Base-by-base conservation (phyloP, 495 filamentous ascomycete genomes). In the Coniosporium apollinis region DNA sequence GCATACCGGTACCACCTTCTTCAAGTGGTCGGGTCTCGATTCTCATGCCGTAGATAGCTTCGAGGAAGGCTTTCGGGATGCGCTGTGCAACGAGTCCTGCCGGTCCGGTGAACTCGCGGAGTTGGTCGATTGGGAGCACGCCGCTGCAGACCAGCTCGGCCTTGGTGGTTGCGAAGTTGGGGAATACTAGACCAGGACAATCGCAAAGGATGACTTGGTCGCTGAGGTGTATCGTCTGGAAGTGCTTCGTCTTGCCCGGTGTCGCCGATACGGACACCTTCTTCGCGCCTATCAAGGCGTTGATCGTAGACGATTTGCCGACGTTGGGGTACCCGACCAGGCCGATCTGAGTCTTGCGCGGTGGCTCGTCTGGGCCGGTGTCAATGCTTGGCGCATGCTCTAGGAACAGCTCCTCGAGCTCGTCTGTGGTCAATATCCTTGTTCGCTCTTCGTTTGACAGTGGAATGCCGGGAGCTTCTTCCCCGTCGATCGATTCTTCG, bases 241-340 rank as follows among this genome's bases (percentile, higher is more conserved):
- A 99, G 50, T 99, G 91, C 61, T 99, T 99, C 7, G 91, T 99
- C 58, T 96, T 99, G 38, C 91, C 91, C 4, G 91, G 91, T 2
- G 91, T 99, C 19, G 87, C 75, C 25, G 91, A 96, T 26, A 99
- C 91, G 2, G 87, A 94, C 3, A 99, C 91, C 60, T 96, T 96
- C 67, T 94, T 96, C 36, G 91, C 79, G 34, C 91, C 91, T 39
- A 94, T 82, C 26, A 99, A 72, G 9, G 91, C 87, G 60, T 99
- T 99, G 66, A 99, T 96, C 5, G 91, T 99, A 26, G 83, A 93
- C 5, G 91, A 96, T 58, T 99, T 99, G 49, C 91, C 91, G 45
- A 96, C 91, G 59, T 99, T 99, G 42, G 91, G 91, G 61, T 99
- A 99, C 20, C 91, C 91, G 34, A 99, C 89, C 10, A 99, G 67